Conservation (phyloP, 805 yeast species). For the Metschnikowia baotianmanensis region DNA sequence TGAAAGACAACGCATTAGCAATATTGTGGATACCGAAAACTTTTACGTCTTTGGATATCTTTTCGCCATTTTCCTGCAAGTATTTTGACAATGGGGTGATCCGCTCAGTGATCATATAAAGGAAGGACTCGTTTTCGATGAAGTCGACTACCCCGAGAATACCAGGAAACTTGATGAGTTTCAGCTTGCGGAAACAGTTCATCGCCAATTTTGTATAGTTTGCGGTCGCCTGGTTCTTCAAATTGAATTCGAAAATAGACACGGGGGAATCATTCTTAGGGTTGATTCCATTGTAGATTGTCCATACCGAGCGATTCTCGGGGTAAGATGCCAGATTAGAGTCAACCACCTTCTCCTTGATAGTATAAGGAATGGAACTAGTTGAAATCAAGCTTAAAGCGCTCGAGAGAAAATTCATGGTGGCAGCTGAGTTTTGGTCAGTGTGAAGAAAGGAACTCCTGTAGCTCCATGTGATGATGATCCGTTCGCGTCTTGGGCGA, state of each 20-base stretch:
- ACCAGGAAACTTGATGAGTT: conserved; percentile 67
- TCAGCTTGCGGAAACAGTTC: conserved; percentile 43
- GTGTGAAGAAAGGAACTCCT: too few species aligned
- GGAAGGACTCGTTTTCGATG: conserved; percentile 53
- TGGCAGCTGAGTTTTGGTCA: too few species aligned
- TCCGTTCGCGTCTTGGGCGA: too few species aligned
- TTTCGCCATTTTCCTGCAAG: conserved; percentile 29
- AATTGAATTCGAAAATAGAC: conserved; percentile 64
- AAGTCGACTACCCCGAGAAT: conserved; percentile 61
- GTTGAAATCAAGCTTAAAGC: conserved; percentile 60
- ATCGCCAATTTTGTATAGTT: conserved; percentile 31
- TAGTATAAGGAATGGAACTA: conserved; percentile 53
- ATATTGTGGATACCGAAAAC: conserved; percentile 57
- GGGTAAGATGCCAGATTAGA: conserved; percentile 20
- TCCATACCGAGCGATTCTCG: conserved; percentile 52
- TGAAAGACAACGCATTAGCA: conserved; percentile 51
- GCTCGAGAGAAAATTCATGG: conserved; percentile 71
- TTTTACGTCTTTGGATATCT: conserved; percentile 34
- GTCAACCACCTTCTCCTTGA: conserved; percentile 44
- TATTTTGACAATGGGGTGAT: conserved; percentile 51
- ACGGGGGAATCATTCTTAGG: conserved; percentile 52
- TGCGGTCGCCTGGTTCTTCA: conserved; percentile 36
- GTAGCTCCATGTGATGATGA: too few species aligned
- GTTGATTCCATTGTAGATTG: conserved; percentile 55
- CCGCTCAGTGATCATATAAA: conserved; percentile 67